Evolutionary conservation across 345 rosid genomes (phyloP), one percentile per base, ranked within the genome.

Genomic region (Heritiera littoralis): DNA sequence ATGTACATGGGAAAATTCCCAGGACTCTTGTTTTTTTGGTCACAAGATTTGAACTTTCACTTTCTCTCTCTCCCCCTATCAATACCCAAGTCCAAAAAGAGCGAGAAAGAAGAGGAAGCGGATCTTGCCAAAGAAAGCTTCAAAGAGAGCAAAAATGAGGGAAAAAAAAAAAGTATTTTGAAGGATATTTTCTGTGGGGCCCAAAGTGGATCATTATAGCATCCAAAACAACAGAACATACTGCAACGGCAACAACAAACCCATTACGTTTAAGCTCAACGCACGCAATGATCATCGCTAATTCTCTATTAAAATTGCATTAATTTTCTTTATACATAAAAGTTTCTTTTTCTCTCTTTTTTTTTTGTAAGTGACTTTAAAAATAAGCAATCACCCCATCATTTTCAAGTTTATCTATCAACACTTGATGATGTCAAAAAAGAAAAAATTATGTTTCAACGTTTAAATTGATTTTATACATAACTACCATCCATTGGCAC

Each of bases 61-160:
- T 35, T 35, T 77, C 5, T 46, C 45, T 15, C n/a, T 30, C 41
- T 41, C 10, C 30, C 11, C 30, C 11, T 48, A 3, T 30, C 40
- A 6, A 17, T 6, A 1, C 8, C 28, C 48, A 69, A 70, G 0
- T 20, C 0, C 5, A 8, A 54, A 35, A 3, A 35, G 38, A 35
- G 38, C 3, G 76, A 72, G 40, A 51, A 14, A 48, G 13, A n/a
- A 0, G 6, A 3, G 14, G 58, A 32, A 32, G 45, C 43, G 55
- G 48, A 76, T 65, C 72, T 65, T 18, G 72, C 32, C 38, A 15
- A 51, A 11, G 20, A 74, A 74, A 6, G 66, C 79, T 65, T 70
- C 28, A 56, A 65, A 54, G 64, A 51, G 38, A 55, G 59, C 72
- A 65, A 65, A 65, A 51, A 32, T 64, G 43, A 23, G 9, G 1